Evolutionary conservation across 169 alveolate species (phyloP).

Genomic region (Plasmodium malariae): DNA sequence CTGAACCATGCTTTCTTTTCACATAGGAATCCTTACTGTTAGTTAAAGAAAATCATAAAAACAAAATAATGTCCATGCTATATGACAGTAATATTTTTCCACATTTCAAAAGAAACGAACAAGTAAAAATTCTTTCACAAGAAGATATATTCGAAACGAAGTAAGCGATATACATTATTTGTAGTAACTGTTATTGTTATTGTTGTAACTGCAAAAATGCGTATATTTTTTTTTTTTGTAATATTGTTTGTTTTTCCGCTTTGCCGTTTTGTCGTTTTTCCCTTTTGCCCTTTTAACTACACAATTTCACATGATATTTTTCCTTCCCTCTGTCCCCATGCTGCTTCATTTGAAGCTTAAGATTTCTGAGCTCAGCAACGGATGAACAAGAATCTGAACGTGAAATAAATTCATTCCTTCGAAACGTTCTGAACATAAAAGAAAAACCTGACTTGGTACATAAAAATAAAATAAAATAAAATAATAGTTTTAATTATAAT

Average conservation of each 20-base stretch:
- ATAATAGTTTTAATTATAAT: neutral
- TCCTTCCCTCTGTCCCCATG: neutral
- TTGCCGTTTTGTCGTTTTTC: no score
- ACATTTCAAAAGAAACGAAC: neutral
- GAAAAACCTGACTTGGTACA: conserved; percentile 62
- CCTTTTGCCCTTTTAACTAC: no score
- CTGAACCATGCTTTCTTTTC: neutral
- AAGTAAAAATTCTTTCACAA: neutral
- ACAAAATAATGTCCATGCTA: conserved; percentile 34
- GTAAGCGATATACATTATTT: conserved; percentile 16
- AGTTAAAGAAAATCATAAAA: conserved; percentile 22
- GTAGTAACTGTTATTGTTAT: neutral
- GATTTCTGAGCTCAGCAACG: conserved; percentile 36
- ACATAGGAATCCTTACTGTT: conserved; percentile 61
- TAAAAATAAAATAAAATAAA: neutral
- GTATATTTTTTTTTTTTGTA: no score
- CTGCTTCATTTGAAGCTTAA: conserved; percentile 1
- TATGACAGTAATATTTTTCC: conserved; percentile 61
- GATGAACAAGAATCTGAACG: conserved; percentile 17
- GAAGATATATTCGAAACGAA: conserved; percentile 26
- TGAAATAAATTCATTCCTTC: conserved; percentile 36
- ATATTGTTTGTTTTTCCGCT: no score
- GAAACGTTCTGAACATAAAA: conserved; percentile 9
- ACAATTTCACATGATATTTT: no score
- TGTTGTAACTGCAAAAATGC: neutral